Base-by-base conservation (phyloP, 1,139 yeast genomes). In the Blastobotrys illinoisensis region DNA sequence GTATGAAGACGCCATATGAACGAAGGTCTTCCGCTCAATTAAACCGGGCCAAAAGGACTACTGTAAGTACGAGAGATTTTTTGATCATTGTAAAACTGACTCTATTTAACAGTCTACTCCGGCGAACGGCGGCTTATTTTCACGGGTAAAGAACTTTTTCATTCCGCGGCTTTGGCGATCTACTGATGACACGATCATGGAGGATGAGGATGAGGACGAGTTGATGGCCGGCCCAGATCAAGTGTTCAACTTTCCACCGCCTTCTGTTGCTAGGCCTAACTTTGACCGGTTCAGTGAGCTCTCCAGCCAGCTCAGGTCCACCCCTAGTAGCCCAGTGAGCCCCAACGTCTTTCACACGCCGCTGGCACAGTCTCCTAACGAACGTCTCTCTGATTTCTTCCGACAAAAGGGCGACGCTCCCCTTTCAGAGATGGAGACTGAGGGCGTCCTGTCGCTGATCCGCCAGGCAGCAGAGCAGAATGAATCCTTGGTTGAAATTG, bases 361-460 rank as follows among this genome's bases (percentile, higher is more conserved):
- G 13, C 28, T 18, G 44, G 52, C 9, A 61, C 64, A n/a, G 36
- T 67, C 73, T 18, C 80, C 80, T 64, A 86, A 84, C 67, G 82
- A 80, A 52, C 77, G 81, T 26, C 74, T 90, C 55, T 85, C 91
- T 5, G 81, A 78, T 46, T 90, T 90, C 66, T 90, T 90, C 69
- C 78, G 78, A 40, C 75, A 74, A 44, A 89, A 88, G 66, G 97
- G 97, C n/a, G 81, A 83, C 57, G 72, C 73, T 16, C 91, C 95
- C 9, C 74, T 90, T 57, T 78, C 84, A 9, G 90, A 85, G 16
- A 76, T 89, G 50, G 98, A 91, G 68, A 79, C 85, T 60, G 95
- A 86, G 65, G 97, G 97, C 3, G 96, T 90, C 0, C 70, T 87
- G 64, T 80, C 95, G 1, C 64, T 84, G 23, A 75, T 77, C 53